Percentiles rank a stretch among this genome's conserved stretches.
Evolutionary conservation across 2,329 filamentous ascomycete species (phyloP).

Genomic region (Rhynchosporium graminicola): DNA sequence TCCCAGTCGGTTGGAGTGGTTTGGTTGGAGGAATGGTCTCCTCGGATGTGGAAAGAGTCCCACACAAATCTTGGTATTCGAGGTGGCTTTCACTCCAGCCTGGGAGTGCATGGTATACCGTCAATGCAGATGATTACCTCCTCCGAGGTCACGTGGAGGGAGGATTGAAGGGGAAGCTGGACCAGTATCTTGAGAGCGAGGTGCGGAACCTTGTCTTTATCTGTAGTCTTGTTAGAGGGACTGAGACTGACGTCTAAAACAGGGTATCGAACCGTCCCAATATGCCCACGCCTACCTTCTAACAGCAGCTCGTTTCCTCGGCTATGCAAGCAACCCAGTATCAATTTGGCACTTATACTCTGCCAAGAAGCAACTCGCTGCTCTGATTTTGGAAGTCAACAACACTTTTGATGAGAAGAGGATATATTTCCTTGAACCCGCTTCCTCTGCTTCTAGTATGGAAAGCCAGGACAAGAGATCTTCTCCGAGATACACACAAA

Average conservation of each 20-base stretch:
- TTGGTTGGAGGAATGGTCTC: constrained; percentile 58
- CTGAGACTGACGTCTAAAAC: constrained; percentile 21
- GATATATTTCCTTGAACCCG: constrained; percentile 60
- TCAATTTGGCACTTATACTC: constrained; percentile 81
- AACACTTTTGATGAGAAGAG: constrained; percentile 75
- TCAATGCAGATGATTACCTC: constrained; percentile 63
- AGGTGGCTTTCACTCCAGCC: constrained; percentile 39
- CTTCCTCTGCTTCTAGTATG: constrained; percentile 32
- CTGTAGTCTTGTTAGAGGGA: neutral
- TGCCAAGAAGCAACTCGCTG: constrained; percentile 54
- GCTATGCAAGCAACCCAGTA: constrained; percentile 73
- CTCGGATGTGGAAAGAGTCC: constrained; percentile 37
- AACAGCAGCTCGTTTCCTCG: constrained; percentile 68
- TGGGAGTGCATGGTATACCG: constrained; percentile 50
- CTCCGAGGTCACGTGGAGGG: constrained; percentile 51
- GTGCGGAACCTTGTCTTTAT: constrained; percentile 42
- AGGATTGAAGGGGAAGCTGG: constrained; percentile 65
- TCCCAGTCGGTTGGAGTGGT: constrained; percentile 65
- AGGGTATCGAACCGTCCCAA: constrained; percentile 58
- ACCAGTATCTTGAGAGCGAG: constrained; percentile 57
- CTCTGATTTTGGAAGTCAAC: constrained; percentile 73
- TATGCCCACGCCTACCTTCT: constrained; percentile 72
- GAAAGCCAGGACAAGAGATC: neutral
- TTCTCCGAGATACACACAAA: constrained; percentile 46
- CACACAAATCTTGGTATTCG: constrained; percentile 34